Conservation (phyloP, 1,139 yeast genomes). For the Geotrichum australiense region DNA sequence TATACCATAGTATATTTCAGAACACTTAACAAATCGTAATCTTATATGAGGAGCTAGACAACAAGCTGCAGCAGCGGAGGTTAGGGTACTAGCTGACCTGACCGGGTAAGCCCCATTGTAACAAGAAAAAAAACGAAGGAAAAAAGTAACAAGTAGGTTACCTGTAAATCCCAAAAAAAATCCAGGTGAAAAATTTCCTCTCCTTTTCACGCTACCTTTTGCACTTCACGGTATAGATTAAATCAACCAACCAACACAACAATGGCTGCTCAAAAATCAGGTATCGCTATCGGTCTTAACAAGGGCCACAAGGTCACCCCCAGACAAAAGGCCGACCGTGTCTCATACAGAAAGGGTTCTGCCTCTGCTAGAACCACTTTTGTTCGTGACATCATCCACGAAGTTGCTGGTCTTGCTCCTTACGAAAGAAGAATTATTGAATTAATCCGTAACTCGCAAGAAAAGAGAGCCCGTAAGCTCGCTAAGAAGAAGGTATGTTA, state of each 20-base stretch:
- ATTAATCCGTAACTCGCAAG: conserved; percentile 99
- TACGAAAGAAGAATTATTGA: conserved; percentile 99
- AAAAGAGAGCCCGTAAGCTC: conserved; percentile 99
- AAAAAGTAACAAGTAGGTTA: no score
- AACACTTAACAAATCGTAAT: no score
- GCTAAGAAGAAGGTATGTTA: conserved; percentile 99
- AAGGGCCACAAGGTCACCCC: conserved; percentile 97
- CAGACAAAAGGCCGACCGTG: conserved; percentile 89
- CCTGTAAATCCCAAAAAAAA: no score
- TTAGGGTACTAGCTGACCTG: no score
- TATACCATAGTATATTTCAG: no score
- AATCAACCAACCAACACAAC: conserved; percentile 24
- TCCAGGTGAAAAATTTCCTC: conserved; percentile 1
- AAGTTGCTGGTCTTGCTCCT: conserved; percentile 98
- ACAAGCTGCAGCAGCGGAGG: no score
- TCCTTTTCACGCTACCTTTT: no score
- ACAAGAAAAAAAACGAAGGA: no score
- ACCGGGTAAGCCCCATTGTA: no score
- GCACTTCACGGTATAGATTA: neutral
- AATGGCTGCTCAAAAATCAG: conserved; percentile 41
- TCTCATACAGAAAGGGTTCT: conserved; percentile 96
- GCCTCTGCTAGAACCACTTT: conserved; percentile 92
- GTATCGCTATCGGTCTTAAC: conserved; percentile 96
- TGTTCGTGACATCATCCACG: conserved; percentile 92
- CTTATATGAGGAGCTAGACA: no score